Base-by-base conservation (phyloP, 2,329 filamentous ascomycete genomes). In the Exophiala calicioides region DNA sequence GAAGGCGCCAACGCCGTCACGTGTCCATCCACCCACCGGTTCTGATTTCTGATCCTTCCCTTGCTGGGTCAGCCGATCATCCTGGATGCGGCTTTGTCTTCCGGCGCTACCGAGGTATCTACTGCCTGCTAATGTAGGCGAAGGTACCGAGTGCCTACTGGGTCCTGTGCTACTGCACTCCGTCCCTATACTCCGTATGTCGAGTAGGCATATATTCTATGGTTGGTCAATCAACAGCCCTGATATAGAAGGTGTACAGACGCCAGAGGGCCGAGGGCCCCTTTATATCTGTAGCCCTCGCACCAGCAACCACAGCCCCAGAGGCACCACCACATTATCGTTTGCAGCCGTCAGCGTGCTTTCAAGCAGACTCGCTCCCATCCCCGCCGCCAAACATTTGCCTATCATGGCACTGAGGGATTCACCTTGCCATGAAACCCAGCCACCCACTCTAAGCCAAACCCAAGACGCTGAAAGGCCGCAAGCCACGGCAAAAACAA, bases 241-340 rank as follows among this genome's bases (percentile, higher is more conserved):
- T n/a, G n/a, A n/a, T n/a, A n/a, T n/a, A n/a, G n/a, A 27, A 7
- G n/a, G 4, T 5, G 29, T 12, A 31, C 29, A 31, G 12, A n/a
- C 24, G n/a, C n/a, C 24, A 7, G 24, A 27, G 24, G 32, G 38
- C 26, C 16, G 13, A 24, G 5, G 5, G 15, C 8, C 27, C 12
- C n/a, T 26, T 42, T 31, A 58, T 40, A 59, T 52, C 4, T 57
- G 13, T 12, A 91, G 68, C 15, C 88, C 88, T 68, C 91, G 86
- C 29, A 95, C 90, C 60, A 95, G 83, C 50, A 90, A 79, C 93
- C 93, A 98, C 51, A 98, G 70, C 39, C 95, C 83, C 47, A 98
- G 82, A 3, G 93, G 93, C 55, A 97, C 91, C 55, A 97, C 85
- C 13, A 98, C 93, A 74, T 98, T 98, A 75, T 98, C 93, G 68